These are phyloP conservation scores for Sclerotinia subarctica DNA, from an alignment of 2,329 filamentous ascomycete genomes.

Conservation along the genomic window DNA sequence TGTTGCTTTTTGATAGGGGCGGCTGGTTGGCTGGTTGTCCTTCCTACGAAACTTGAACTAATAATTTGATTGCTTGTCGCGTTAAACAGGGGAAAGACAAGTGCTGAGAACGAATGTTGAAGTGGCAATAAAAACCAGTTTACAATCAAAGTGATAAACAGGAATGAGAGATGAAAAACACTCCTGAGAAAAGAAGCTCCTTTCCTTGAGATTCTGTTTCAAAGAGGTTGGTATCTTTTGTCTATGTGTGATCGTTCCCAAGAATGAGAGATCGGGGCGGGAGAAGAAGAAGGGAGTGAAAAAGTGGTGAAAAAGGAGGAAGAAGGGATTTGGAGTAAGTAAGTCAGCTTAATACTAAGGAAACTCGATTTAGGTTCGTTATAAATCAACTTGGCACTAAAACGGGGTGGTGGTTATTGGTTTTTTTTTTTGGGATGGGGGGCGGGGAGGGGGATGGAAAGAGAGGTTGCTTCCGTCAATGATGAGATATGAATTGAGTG, in stretches of 20 bases:
- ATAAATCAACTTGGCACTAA: constrained; percentile 6
- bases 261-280: constrained; percentile 14
- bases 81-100: constrained; percentile 5
- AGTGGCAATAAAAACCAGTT: background rate
- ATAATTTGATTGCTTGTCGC: constrained; percentile 1
- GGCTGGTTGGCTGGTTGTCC: constrained; percentile 19
- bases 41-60: constrained; percentile 10
- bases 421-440: background rate
- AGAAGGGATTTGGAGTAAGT: background rate
- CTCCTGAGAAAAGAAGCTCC: background rate
- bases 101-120: constrained; percentile 16
- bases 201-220: background rate
- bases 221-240: constrained; percentile 4
- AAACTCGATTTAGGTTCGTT: background rate
- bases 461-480: constrained; percentile 9
- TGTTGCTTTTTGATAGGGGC: background rate
- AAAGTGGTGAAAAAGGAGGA: background rate
- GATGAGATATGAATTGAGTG: background rate
- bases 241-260: background rate
- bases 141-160: constrained; percentile 2
- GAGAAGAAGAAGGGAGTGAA: background rate
- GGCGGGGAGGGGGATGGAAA: background rate
- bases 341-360: background rate
- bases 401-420: background rate
- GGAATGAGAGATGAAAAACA: background rate